Percentiles rank a stretch among this genome's conserved stretches.
These are phyloP conservation scores for Eucalyptus regnans DNA, from an alignment of 345 rosid genomes.

Conservation along the genomic window DNA sequence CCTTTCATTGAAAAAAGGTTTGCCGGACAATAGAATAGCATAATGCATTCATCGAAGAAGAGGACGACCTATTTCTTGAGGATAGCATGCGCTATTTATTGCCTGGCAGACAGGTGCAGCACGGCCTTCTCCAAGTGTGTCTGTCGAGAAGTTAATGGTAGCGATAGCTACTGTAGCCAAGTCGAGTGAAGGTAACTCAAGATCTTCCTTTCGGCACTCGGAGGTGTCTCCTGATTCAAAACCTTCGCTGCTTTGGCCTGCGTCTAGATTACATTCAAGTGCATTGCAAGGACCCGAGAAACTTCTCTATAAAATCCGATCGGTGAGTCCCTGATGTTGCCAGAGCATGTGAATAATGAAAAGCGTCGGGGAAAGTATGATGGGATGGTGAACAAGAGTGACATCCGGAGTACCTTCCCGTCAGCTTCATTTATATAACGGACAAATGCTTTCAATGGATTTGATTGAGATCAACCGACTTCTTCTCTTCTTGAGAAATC, in stretches of 20 bases:
- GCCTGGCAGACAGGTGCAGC: not conserved
- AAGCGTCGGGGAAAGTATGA: not conserved
- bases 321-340: not conserved
- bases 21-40: not conserved
- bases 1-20: not conserved
- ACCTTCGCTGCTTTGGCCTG: not conserved
- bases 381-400: not conserved
- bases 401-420: not conserved
- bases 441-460: not conserved
- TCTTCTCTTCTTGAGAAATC: not conserved
- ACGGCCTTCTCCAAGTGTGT: not conserved
- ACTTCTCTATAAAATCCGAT: not conserved
- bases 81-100: not conserved
- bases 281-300: not conserved
- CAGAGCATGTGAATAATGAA: not conserved
- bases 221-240: not conserved
- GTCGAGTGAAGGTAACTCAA: not conserved
- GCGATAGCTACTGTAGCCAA: not conserved
- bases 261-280: not conserved
- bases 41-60: not conserved
- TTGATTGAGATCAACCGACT: not conserved
- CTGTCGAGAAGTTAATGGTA: not conserved
- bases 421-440: not conserved
- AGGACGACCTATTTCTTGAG: not conserved
- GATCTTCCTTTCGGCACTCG: not conserved